Conservation (phyloP, 148 eudicot genomes). For the Drosera capensis region DNA sequence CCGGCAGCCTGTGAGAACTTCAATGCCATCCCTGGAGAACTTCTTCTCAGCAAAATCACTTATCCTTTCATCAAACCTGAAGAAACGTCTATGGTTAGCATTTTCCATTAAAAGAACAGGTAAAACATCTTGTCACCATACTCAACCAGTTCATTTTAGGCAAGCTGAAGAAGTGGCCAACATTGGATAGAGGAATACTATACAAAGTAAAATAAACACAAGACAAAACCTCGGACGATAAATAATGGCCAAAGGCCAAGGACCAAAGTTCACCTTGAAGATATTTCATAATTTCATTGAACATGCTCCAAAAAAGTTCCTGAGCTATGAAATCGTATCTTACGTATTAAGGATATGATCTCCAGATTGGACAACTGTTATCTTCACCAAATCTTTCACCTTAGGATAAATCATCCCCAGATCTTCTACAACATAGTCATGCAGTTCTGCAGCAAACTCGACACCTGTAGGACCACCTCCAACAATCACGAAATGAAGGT, state of each 20-base stretch:
- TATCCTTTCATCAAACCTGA: slow-evolving; percentile 68
- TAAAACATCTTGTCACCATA: no score
- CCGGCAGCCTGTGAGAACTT: slow-evolving; percentile 45
- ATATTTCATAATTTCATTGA: no score
- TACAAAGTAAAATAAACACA: no score
- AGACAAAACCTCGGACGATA: no score
- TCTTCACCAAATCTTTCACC: slow-evolving; percentile 37
- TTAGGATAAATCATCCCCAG: slow-evolving; percentile 41
- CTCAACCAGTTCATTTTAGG: no score
- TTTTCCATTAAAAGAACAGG: no score
- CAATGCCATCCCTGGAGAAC: slow-evolving; percentile 65
- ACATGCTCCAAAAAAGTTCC: no score
- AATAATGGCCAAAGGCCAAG: no score
- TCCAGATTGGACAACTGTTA: slow-evolving; percentile 57
- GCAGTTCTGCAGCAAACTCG: slow-evolving; percentile 78
- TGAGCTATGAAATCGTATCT: slow-evolving; percentile 12
- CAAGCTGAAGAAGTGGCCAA: no score
- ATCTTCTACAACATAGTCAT: slow-evolving; percentile 51
- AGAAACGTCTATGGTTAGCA: no score
- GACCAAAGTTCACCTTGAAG: no score
- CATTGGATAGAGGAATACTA: no score
- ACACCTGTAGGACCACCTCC: slow-evolving; percentile 84
- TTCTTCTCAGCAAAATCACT: slow-evolving; percentile 59
- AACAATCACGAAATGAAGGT: slow-evolving; percentile 57
- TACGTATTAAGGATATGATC: slow-evolving; percentile 77